Conservation (phyloP, 2,329 filamentous ascomycete species). For the Fusarium sp. region DNA sequence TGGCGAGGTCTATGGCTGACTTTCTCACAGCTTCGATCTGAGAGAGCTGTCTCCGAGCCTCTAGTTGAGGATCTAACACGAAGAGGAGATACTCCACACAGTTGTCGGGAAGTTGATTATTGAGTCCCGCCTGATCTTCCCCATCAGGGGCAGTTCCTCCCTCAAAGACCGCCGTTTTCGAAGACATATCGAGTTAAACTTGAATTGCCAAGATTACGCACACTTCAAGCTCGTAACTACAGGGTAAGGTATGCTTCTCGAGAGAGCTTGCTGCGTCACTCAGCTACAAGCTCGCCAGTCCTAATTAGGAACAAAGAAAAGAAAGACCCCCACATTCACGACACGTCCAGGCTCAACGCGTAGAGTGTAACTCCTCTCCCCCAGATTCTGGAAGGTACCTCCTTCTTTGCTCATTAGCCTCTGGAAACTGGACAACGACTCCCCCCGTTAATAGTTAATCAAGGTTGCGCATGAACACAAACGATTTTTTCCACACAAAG, state of each 20-base stretch:
- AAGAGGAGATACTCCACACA: conserved; percentile 88
- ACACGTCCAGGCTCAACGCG: conserved; percentile 35
- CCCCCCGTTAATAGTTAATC: background rate
- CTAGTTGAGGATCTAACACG: conserved; percentile 68
- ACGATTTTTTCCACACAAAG: background rate
- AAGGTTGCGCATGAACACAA: background rate
- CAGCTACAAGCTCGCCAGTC: conserved; percentile 15
- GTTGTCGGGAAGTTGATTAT: conserved; percentile 75
- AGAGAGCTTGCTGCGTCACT: background rate
- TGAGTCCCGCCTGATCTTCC: conserved; percentile 1
- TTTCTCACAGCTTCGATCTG: conserved; percentile 80
- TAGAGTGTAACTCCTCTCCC: conserved; percentile 35
- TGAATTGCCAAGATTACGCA: background rate
- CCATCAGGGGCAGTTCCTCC: background rate
- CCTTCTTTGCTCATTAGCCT: conserved; percentile 6
- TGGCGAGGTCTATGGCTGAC: conserved; percentile 71
- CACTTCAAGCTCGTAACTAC: conserved; percentile 11
- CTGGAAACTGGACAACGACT: background rate
- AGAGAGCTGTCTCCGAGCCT: conserved; percentile 68
- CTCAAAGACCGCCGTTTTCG: conserved; percentile 13
- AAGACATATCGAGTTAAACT: conserved; percentile 15
- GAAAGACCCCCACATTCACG: conserved; percentile 12
- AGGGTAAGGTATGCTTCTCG: conserved; percentile 25
- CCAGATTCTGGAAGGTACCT: background rate
- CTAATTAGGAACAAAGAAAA: conserved; percentile 9